Base-by-base conservation (phyloP, 352 stramenopile species). In the Bremia lactucae region DNA sequence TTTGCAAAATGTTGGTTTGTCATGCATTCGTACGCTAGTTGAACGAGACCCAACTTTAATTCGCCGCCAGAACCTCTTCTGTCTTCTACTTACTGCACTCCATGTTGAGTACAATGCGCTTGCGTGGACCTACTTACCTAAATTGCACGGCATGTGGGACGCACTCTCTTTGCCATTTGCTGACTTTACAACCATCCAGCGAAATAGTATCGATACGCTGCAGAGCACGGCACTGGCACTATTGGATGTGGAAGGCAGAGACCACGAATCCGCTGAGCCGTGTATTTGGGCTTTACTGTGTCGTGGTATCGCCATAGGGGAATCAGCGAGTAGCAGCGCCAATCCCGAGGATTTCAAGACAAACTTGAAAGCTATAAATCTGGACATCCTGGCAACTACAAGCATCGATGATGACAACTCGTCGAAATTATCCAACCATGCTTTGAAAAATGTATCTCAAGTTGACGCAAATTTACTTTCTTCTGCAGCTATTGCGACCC, bases 241-340 rank as follows among this genome's bases (percentile, higher is more conserved):
- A 9, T 67, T 90, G 15, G 72, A 90, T 20, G 61, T 88, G 42
- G 74, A 87, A 57, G 60, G 59, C 2, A 51, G 62, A 31, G 65
- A 75, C 26, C 66, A 69, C 29, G 39, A 62, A 19, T 42, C 42
- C 6, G 61, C 68, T 8, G 55, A 85, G 36, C 67, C 68, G 2
- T 86, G 78, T 16, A 39, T 83, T 3, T 90, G 78, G 78, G 72
- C 78, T 33, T 49, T 90, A 2, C 62, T 90, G 28, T 90, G 71
- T 38, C 78, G 78, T 22, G 84, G 78, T 39, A 80, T 90, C 40
- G 75, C 73, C 3, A 83, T 87, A 15, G 75, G 78, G 2, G 78
- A 89, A 47, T 83, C 71, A 6, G 65, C 59, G n/a, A 72, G 60
- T 23, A 54, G 52, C 0, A 72, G 68, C 23, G 38, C 39, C 11